Conservation (phyloP, 192 early-diverging fungal species). For the Gaertneriomyces sp. region DNA sequence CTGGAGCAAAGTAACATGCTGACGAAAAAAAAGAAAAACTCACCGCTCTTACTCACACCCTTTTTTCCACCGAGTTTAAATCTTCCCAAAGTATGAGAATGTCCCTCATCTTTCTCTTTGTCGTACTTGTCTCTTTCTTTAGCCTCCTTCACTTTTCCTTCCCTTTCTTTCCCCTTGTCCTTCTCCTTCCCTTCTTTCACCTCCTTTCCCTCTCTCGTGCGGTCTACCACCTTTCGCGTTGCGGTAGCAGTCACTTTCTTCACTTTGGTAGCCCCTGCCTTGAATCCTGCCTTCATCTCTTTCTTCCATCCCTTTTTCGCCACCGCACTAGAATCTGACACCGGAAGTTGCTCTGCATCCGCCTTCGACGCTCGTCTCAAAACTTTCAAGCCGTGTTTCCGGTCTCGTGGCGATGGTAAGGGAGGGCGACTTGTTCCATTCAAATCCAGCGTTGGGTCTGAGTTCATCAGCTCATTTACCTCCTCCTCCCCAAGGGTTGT, state of each 20-base stretch:
- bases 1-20: not conserved
- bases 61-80: conserved; percentile 24
- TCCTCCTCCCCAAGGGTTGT: conserved; percentile 24
- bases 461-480: conserved; percentile 8
- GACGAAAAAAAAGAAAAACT: not conserved
- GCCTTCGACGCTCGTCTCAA: conserved; percentile 8
- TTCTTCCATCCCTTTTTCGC: not conserved
- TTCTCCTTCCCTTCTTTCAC: conserved; percentile 12
- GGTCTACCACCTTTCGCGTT: not conserved
- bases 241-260: conserved; percentile 6
- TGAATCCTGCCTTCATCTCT: too few species aligned
- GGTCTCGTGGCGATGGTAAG: not conserved
- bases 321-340: not conserved
- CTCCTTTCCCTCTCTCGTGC: conserved; percentile 25
- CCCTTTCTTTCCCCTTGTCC: conserved; percentile 18
- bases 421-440: not conserved
- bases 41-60: conserved; percentile 15
- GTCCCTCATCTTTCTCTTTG: not conserved
- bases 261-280: not conserved
- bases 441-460: not conserved
- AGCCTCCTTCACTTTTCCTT: conserved; percentile 6
- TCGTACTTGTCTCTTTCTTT: not conserved
- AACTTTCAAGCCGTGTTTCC: not conserved
- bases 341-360: not conserved
- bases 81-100: not conserved